Conservation (phyloP, 2,329 filamentous ascomycete genomes). For the Fragosphaeria purpurea region DNA sequence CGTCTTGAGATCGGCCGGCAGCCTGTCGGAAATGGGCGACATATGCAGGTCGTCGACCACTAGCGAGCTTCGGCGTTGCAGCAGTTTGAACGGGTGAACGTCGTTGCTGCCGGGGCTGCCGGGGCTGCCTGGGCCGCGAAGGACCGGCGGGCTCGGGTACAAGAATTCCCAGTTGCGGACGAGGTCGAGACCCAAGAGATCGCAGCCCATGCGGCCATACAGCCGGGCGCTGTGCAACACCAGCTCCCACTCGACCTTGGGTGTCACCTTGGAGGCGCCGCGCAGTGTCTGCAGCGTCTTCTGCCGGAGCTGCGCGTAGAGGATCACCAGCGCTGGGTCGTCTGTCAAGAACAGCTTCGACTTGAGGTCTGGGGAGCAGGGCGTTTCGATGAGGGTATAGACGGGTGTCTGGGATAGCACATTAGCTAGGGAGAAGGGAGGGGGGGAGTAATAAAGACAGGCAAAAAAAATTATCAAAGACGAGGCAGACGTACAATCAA, state of each 20-base stretch:
- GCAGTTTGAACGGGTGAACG: slow-evolving; percentile 55
- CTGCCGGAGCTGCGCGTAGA: slow-evolving; percentile 79
- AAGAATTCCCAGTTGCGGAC: slow-evolving; percentile 78
- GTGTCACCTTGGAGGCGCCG: slow-evolving; percentile 72
- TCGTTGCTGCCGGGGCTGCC: slow-evolving; percentile 29
- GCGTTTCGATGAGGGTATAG: slow-evolving; percentile 60
- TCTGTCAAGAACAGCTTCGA: slow-evolving; percentile 78
- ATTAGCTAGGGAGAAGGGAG: slow-evolving; percentile 1
- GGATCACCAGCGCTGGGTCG: slow-evolving; percentile 76
- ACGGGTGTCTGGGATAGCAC: slow-evolving; percentile 55
- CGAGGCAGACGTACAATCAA: slow-evolving; percentile 55
- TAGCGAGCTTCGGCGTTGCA: slow-evolving; percentile 63
- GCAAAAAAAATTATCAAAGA: not conserved
- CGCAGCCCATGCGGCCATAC: slow-evolving; percentile 88
- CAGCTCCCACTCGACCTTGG: slow-evolving; percentile 77
- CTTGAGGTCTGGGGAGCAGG: slow-evolving; percentile 57
- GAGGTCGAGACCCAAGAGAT: slow-evolving; percentile 76
- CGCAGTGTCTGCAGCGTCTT: slow-evolving; percentile 73
- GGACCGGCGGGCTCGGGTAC: slow-evolving; percentile 22
- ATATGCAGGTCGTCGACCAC: slow-evolving; percentile 66
- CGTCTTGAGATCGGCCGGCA: slow-evolving; percentile 31
- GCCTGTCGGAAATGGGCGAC: slow-evolving; percentile 20
- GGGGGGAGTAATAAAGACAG: not conserved
- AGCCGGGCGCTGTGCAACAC: slow-evolving; percentile 74
- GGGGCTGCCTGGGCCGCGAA: slow-evolving; percentile 14